A percentile compares a stretch with the other conserved stretches of the same genome.
These are phyloP conservation scores for Fragilariopsis cylindrus DNA, from an alignment of 108 stramenopile species.

Conservation along the genomic window DNA sequence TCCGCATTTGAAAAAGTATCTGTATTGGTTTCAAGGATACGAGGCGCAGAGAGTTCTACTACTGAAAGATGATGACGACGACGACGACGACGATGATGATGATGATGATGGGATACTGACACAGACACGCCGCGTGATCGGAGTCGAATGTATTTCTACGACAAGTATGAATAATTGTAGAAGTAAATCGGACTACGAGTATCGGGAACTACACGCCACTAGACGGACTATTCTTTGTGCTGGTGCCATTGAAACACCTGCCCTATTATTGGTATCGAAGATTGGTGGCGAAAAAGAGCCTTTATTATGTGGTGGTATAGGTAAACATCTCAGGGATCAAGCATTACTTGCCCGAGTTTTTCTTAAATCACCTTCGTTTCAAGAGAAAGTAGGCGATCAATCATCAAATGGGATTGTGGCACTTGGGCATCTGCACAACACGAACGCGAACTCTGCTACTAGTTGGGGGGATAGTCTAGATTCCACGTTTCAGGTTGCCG, in stretches of 20 bases:
- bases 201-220: conserved; percentile 9
- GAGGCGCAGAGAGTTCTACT: conserved; percentile 55
- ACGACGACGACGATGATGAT: conserved; percentile 2
- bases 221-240: conserved; percentile 54
- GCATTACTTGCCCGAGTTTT: conserved; percentile 53
- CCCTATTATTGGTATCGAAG: conserved; percentile 61
- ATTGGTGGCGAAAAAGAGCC: conserved; percentile 53
- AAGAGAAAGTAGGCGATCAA: not conserved
- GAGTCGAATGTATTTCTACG: conserved; percentile 32
- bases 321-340: conserved; percentile 59
- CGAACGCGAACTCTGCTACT: not conserved
- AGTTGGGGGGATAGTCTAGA: not conserved
- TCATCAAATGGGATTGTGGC: conserved; percentile 35
- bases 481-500: conserved; percentile 28
- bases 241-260: conserved; percentile 73
- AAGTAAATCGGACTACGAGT: not conserved
- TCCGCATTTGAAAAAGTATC: conserved; percentile 37
- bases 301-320: conserved; percentile 30
- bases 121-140: conserved; percentile 9
- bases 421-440: conserved; percentile 15
- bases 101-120: not conserved
- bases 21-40: conserved; percentile 45
- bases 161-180: not conserved
- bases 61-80: conserved; percentile 16
- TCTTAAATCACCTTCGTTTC: conserved; percentile 2